Evolutionary conservation across 2,329 filamentous ascomycete genomes (phyloP).

Genomic region (Phialophora chinensis): DNA sequence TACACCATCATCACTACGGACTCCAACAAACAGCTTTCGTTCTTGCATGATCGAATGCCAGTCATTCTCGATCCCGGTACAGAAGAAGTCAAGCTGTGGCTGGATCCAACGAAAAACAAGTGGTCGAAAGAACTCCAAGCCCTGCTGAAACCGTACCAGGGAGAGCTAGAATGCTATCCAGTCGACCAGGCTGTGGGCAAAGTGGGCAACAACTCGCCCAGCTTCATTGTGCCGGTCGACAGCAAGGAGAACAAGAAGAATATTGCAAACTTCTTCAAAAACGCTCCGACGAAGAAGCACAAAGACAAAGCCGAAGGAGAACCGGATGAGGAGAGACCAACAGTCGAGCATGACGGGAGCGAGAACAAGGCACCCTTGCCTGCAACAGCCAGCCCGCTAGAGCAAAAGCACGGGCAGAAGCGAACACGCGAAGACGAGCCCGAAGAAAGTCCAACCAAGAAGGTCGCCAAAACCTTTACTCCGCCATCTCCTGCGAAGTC

Average conservation of each 20-base stretch:
- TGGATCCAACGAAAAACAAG: conserved; percentile 72
- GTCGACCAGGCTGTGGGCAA: conserved; percentile 91
- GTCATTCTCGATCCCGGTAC: conserved; percentile 83
- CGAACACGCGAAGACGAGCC: conserved; percentile 26
- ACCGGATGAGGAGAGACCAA: conserved; percentile 51
- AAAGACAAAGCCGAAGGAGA: conserved; percentile 38
- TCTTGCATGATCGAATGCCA: conserved; percentile 94
- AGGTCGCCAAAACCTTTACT: conserved; percentile 28
- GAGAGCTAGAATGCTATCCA: conserved; percentile 81
- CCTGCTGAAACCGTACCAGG: conserved; percentile 77
- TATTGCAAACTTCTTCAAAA: conserved; percentile 90
- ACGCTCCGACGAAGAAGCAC: conserved; percentile 42
- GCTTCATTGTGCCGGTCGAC: conserved; percentile 80
- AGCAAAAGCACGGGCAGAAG: conserved; percentile 43
- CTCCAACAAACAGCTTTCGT: conserved; percentile 80
- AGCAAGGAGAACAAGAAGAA: conserved; percentile 90
- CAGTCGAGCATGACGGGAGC: conserved; percentile 52
- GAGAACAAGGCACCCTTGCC: conserved; percentile 62
- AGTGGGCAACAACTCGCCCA: conserved; percentile 86
- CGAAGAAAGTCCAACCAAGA: conserved; percentile 31
- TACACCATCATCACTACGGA: conserved; percentile 94
- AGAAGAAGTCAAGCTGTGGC: conserved; percentile 72
- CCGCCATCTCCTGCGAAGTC: conserved; percentile 39
- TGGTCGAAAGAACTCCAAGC: conserved; percentile 82
- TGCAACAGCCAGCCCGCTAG: conserved; percentile 41